Percentiles rank a stretch among this genome's conserved stretches.
phyloP scores from a whole-genome alignment of 495 filamentous ascomycete species.

The Annulohypoxylon maeteangense region DNA sequence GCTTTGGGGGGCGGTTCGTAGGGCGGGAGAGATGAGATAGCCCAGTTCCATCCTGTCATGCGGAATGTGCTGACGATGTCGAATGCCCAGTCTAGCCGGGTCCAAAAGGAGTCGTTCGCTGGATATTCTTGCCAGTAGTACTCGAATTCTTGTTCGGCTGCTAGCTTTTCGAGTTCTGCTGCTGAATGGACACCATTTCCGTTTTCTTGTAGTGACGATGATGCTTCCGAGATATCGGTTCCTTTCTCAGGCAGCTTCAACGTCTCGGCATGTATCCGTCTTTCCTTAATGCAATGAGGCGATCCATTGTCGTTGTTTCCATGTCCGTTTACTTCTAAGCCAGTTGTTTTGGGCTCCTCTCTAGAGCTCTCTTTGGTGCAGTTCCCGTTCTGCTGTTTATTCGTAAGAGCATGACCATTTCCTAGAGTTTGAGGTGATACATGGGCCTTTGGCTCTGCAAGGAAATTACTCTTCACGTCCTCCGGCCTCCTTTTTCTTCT shows the following conservation, averaged over 20 bases:
- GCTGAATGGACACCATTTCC: neutral
- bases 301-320: neutral
- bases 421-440: neutral
- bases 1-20: slow-evolving; percentile 56
- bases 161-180: slow-evolving; percentile 17
- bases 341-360: slow-evolving; percentile 4
- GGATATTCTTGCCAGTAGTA: slow-evolving; percentile 82
- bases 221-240: slow-evolving; percentile 5
- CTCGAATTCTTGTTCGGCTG: slow-evolving; percentile 49
- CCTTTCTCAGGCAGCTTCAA: neutral
- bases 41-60: slow-evolving; percentile 81
- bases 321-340: slow-evolving; percentile 18
- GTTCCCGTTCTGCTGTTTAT: neutral
- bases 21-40: slow-evolving; percentile 67
- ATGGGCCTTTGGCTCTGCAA: neutral
- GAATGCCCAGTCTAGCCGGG: slow-evolving; percentile 76
- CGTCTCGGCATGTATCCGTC: neutral
- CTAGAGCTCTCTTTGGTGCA: neutral
- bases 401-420: neutral
- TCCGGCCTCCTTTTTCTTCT: slow-evolving; percentile 50
- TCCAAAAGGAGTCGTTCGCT: slow-evolving; percentile 57
- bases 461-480: slow-evolving; percentile 25
- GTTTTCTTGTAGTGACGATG: slow-evolving; percentile 8
- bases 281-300: neutral
- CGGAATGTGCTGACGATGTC: slow-evolving; percentile 76